Evolutionary conservation across 371 early-diverging fungal species (phyloP), one percentile per base, ranked within the genome.

Genomic region (Mortierella polycephala): DNA sequence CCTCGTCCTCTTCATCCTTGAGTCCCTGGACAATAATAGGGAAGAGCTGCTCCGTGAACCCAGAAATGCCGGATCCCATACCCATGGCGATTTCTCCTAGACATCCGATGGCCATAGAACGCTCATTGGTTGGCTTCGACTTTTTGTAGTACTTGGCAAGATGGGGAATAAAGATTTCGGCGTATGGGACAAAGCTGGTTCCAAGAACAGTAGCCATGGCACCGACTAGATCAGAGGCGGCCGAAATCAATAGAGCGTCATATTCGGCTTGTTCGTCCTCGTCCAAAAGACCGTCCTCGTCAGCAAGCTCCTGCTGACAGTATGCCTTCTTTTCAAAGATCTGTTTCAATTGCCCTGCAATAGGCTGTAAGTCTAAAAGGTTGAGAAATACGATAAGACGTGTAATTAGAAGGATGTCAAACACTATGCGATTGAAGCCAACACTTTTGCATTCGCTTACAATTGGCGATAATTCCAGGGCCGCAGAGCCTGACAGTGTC

Each of bases 41-140:
- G 44, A 88, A 81, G 20, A 91, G 66, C 2, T 87, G 87, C 59
- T 92, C 91, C 14, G 95, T 91, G 56, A 91, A 95, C 41, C 91
- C 91, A 39, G 95, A 91, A 16, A 95, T 88, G 1, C 88, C 91
- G 0, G 73, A 73, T 57, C 92, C 90, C 74, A 96, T 84, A 55
- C 94, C 95, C 57, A 85, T 86, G 23, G 91, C 87, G 41, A 92
- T 87, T 81, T 97, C 97, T 39, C 94, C 95, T 39, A 97, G 79
- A 50, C 92, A 92, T 7, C 96, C 97, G 54, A 96, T 87, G 6
- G 95, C 93, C 95, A 96, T 96, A 30, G 94, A 91, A 37, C 97
- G 91, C 69, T 97, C 96, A 45, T 90, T 83, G 18, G 88, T 71
- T 2, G 93, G 83, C 65, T 89, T 85, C 6, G 92, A 85, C 72